A percentile compares a stretch with the other conserved stretches of the same genome.
Conservation (phyloP, 305 asterid genomes). For the Fraxinus paxiana region DNA sequence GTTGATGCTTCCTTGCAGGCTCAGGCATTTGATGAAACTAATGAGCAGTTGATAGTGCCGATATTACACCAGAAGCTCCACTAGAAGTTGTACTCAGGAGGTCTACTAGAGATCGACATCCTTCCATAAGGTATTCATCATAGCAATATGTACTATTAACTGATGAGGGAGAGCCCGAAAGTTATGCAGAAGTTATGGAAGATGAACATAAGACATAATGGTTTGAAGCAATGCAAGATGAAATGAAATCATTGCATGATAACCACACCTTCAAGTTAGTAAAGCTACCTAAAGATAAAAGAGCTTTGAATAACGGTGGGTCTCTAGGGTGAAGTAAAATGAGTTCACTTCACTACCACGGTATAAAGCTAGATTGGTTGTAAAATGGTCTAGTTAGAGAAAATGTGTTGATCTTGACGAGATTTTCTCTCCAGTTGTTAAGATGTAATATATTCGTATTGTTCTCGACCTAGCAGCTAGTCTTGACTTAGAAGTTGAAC, state of each 20-base stretch:
- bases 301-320: background rate
- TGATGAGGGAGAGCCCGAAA: too few species aligned
- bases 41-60: background rate
- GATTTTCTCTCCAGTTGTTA: too few species aligned
- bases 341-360: too few species aligned
- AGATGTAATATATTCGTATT: too few species aligned
- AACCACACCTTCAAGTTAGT: background rate
- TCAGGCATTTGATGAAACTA: background rate
- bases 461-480: too few species aligned
- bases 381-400: too few species aligned
- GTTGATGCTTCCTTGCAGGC: background rate
- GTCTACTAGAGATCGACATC: background rate
- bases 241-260: background rate
- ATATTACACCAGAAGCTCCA: background rate
- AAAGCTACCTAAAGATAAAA: background rate
- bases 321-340: too few species aligned
- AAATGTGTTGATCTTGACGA: too few species aligned
- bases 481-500: too few species aligned
- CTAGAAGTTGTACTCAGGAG: background rate
- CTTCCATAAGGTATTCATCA: background rate
- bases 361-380: too few species aligned
- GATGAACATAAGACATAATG: too few species aligned
- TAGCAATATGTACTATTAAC: background rate
- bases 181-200: too few species aligned
- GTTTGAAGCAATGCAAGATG: background rate